These are phyloP conservation scores for Cyberlindnera mississippiensis DNA, from an alignment of 805 yeast species.

Conservation along the genomic window DNA sequence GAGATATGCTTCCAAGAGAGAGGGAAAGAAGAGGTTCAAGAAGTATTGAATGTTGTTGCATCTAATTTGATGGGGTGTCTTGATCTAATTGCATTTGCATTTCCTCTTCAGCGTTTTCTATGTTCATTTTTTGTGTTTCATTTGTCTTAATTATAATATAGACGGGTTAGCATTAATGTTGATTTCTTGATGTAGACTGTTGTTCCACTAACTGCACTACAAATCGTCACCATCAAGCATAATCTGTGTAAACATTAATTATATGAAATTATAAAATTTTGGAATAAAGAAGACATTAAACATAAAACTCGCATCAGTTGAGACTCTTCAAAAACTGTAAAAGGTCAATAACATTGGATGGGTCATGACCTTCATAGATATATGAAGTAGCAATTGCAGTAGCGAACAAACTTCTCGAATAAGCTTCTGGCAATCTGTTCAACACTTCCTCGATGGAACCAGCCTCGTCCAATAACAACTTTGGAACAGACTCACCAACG, in stretches of 20 bases:
- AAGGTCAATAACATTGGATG: conserved; percentile 27
- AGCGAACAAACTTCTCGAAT: conserved; percentile 75
- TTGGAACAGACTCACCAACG: conserved; percentile 74
- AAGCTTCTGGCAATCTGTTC: conserved; percentile 78
- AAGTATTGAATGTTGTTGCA: conserved; percentile 13
- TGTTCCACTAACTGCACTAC: too few relatives aligned
- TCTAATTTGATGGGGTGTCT: background rate
- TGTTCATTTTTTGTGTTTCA: too few relatives aligned
- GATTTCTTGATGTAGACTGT: too few relatives aligned
- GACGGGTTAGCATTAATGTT: too few relatives aligned
- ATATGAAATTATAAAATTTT: too few relatives aligned
- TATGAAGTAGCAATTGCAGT: conserved; percentile 27
- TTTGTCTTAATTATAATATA: too few relatives aligned
- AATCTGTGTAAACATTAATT: too few relatives aligned
- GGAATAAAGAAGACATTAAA: too few relatives aligned
- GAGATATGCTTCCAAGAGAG: conserved; percentile 20
- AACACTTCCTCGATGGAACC: conserved; percentile 69
- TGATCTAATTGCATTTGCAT: background rate
- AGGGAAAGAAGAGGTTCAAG: conserved; percentile 19
- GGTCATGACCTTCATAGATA: conserved; percentile 27
- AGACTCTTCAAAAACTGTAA: conserved; percentile 26
- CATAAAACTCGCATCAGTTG: background rate
- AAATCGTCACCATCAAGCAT: too few relatives aligned
- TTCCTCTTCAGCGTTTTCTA: background rate
- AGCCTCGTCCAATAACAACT: conserved; percentile 62